These are phyloP conservation scores for Trametes hirsuta DNA, from an alignment of 1,284 basidiomycete species.

Conservation along the genomic window DNA sequence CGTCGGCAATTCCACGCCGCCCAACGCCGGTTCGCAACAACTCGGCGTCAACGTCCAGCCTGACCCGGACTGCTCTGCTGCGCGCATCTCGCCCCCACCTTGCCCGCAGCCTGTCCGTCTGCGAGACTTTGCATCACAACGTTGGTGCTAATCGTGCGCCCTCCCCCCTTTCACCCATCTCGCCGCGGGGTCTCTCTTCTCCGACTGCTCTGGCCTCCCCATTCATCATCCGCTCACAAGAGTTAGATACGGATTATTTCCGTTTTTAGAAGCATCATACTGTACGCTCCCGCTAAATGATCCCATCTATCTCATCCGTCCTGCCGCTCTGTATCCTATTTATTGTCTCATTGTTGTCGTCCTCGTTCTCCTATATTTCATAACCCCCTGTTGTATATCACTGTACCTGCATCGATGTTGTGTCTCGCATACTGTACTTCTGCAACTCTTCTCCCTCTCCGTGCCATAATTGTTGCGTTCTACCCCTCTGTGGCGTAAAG, in stretches of 20 bases:
- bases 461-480: too few species aligned
- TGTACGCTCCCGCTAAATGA: background rate
- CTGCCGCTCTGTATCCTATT: background rate
- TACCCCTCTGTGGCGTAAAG: too few species aligned
- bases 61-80: conserved; percentile 11
- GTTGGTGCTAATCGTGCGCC: background rate
- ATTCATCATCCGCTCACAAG: conserved; percentile 13
- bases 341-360: background rate
- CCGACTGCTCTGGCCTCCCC: conserved; percentile 6
- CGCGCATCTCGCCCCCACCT: conserved; percentile 9
- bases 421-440: background rate
- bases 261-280: background rate
- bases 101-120: conserved; percentile 10
- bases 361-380: conserved; percentile 1
- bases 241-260: conserved; percentile 11
- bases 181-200: background rate
- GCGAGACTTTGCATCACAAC: background rate
- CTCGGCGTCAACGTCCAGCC: conserved; percentile 5
- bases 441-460: too few species aligned
- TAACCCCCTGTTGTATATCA: background rate
- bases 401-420: background rate
- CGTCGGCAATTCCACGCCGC: background rate
- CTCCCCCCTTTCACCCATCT: background rate
- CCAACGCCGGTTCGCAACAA: conserved; percentile 3
- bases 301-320: background rate